phyloP scores from a whole-genome alignment of 495 filamentous ascomycete genomes.

The Penicillium turbatum region DNA sequence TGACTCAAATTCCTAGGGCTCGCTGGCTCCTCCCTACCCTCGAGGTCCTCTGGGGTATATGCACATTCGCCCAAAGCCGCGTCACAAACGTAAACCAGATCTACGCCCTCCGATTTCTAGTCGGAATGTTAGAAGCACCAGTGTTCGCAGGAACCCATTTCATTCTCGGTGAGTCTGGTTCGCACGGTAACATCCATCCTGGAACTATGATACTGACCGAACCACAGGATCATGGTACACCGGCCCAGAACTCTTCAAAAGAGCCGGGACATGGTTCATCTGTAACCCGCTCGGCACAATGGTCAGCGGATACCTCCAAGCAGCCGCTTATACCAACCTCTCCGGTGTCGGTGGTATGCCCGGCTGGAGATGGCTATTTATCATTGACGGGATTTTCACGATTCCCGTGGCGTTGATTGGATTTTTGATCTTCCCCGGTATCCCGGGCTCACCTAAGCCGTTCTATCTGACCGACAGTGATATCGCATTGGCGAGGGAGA shows the following conservation, averaged over 20 bases:
- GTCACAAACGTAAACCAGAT: slow-evolving; percentile 31
- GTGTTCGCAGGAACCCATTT: slow-evolving; percentile 45
- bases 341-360: slow-evolving; percentile 43
- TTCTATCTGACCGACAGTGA: slow-evolving; percentile 40
- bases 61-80: slow-evolving; percentile 36
- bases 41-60: slow-evolving; percentile 29
- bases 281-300: slow-evolving; percentile 35
- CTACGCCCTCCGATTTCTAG: slow-evolving; percentile 53
- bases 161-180: slow-evolving; percentile 26
- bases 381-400: slow-evolving; percentile 49
- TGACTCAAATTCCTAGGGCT: slow-evolving; percentile 18
- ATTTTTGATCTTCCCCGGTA: slow-evolving; percentile 45
- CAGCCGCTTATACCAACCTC: slow-evolving; percentile 44
- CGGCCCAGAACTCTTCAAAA: slow-evolving; percentile 37
- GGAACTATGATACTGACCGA: background rate
- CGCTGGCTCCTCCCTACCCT: slow-evolving; percentile 35
- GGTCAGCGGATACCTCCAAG: slow-evolving; percentile 42
- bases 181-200: background rate
- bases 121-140: slow-evolving; percentile 42
- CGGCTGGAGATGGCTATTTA: slow-evolving; percentile 48
- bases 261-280: slow-evolving; percentile 36
- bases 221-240: slow-evolving; percentile 37
- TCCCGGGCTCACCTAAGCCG: slow-evolving; percentile 41
- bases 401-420: slow-evolving; percentile 44
- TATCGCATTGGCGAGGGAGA: slow-evolving; percentile 35